Conservation (phyloP, 2,329 filamentous ascomycete genomes). For the Aureobasidium leucospermi region DNA sequence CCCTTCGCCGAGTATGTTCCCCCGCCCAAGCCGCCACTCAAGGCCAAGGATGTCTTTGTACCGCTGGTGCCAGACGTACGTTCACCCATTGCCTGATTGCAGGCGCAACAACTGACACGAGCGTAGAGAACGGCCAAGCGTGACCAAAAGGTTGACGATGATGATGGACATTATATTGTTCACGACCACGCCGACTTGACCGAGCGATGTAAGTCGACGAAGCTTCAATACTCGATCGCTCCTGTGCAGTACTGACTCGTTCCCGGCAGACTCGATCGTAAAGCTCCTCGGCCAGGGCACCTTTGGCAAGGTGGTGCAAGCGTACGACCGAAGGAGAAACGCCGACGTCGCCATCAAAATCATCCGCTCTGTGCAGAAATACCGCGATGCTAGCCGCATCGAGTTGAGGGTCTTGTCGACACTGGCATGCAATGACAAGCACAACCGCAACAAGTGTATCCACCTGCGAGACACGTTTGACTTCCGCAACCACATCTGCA, state of each 20-base stretch:
- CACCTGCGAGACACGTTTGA: constrained; percentile 96
- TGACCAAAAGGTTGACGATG: constrained; percentile 72
- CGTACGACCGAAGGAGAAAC: constrained; percentile 68
- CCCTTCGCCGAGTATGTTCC: constrained; percentile 75
- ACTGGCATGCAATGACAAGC: constrained; percentile 79
- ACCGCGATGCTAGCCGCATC: constrained; percentile 90
- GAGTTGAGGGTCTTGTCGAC: constrained; percentile 90
- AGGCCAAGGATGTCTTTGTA: constrained; percentile 61
- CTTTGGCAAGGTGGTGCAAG: constrained; percentile 96
- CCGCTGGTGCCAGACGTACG: constrained; percentile 54
- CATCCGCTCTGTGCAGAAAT: constrained; percentile 96
- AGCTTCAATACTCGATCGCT: background rate
- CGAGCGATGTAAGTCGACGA: constrained; percentile 66
- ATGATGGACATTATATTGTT: constrained; percentile 95
- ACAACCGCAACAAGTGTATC: constrained; percentile 93
- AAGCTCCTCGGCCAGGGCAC: constrained; percentile 92
- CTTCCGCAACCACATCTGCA: constrained; percentile 93
- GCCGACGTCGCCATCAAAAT: constrained; percentile 93
- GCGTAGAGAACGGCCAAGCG: constrained; percentile 22
- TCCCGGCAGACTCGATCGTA: constrained; percentile 66
- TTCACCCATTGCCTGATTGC: constrained; percentile 14
- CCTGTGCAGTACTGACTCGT: constrained; percentile 9
- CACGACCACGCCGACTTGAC: constrained; percentile 79
- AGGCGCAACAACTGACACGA: constrained; percentile 18
- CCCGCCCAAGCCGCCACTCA: constrained; percentile 80